Base-by-base conservation (phyloP, 805 yeast genomes). In the Clavispora vitiphila region DNA sequence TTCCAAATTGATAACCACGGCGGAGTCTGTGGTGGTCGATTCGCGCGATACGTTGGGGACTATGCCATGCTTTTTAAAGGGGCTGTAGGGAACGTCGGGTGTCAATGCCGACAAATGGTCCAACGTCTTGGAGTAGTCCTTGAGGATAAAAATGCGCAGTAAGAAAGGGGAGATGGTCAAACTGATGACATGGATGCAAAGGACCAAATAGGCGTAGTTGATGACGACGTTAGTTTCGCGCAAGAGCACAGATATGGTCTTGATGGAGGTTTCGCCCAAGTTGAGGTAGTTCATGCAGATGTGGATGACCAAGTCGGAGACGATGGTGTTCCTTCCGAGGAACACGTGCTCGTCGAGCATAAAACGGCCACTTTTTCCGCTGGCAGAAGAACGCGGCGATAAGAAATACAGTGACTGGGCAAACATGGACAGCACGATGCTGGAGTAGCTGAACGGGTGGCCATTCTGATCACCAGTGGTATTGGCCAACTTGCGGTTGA, bases 161-260 rank as follows among this genome's bases (percentile, higher is more conserved):
- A 55, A 37, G 11, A 50, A 41, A 2, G 60, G 58, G 2, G 54
- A 46, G 5, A 53, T 42, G 23, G 54, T 50, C 39, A 55, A 42
- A 25, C 51, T 48, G 14, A 60, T 54, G 34, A 60, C 61, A 38
- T 60, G 62, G 22, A 60, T 53, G 42, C 64, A 57, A 32, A 58
- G 50, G 1, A 54, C 54, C 47, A 54, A 42, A 32, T 55, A 54
- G 4, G 56, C 49, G 38, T 48, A 51, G 34, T 52, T 48, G 14
- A 54, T 26, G 11, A 51, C 44, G 12, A 45, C 40, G 4, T 41
- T 39, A 18, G 36, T 14, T 23, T 46, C 50, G 22, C 43, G 42
- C 35, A 54, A 35, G 32, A 50, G 38, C 21, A 46, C 19, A 34
- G 48, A 30, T 14, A 49, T 24, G 5, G 37, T 38, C 16, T 34